A percentile compares a stretch with the other conserved stretches of the same genome.
Conservation (phyloP, 202 grass and related monocot species). For the Setaria italica region DNA sequence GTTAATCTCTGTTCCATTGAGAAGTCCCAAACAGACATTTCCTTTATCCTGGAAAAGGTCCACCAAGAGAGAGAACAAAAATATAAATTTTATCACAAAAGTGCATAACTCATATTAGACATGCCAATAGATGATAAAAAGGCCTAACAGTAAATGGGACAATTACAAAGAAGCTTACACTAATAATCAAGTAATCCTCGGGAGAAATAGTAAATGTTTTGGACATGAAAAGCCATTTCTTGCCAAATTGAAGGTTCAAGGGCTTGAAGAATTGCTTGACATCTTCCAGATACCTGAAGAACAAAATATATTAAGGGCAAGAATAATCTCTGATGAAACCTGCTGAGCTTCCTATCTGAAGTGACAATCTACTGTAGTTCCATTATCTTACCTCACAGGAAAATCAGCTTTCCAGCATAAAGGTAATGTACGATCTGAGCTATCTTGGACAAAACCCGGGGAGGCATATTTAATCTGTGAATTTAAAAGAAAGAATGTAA, state of each 20-base stretch:
- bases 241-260: constrained; percentile 85
- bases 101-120: background rate
- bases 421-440: constrained; percentile 80
- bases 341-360: constrained; percentile 7
- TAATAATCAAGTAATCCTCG: constrained; percentile 83
- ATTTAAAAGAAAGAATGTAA: constrained; percentile 37
- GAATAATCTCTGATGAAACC: background rate
- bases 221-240: constrained; percentile 78
- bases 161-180: constrained; percentile 60
- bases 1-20: constrained; percentile 86
- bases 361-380: constrained; percentile 15
- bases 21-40: constrained; percentile 91
- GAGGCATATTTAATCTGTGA: constrained; percentile 63
- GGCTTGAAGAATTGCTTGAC: constrained; percentile 89
- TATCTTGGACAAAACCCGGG: constrained; percentile 75
- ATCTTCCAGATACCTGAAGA: constrained; percentile 75
- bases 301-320: constrained; percentile 1
- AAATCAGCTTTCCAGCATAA: constrained; percentile 82
- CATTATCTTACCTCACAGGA: constrained; percentile 66
- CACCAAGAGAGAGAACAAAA: constrained; percentile 2
- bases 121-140: constrained; percentile 6
- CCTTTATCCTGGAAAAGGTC: constrained; percentile 77
- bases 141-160: background rate
- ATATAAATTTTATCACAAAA: constrained; percentile 20
- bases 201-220: constrained; percentile 92